A percentile compares a stretch with the other conserved stretches of the same genome.
phyloP scores from a whole-genome alignment of 192 early-diverging fungal genomes.

The Umbelopsis isabellina region DNA sequence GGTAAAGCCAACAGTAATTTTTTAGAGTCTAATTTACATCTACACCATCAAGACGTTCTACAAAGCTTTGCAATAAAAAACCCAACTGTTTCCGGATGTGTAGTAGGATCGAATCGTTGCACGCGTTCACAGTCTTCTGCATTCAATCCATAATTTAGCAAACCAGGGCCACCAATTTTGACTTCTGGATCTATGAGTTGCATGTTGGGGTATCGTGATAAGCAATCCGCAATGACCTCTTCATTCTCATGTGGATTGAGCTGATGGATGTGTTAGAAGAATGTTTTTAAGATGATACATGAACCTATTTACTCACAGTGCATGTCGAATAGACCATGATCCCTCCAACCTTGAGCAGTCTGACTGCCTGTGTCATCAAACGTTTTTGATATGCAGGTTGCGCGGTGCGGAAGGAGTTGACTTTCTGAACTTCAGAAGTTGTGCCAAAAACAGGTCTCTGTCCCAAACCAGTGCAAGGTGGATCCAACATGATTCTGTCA shows the following conservation, averaged over 20 bases:
- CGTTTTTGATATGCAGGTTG: constrained; percentile 24
- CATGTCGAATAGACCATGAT: constrained; percentile 26
- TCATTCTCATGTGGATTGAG: constrained; percentile 27
- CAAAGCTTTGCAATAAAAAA: constrained; percentile 28
- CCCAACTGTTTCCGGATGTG: constrained; percentile 14
- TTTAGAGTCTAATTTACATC: background rate
- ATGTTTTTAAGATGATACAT: background rate
- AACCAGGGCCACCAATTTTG: background rate
- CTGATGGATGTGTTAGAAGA: background rate
- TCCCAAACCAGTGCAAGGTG: constrained; percentile 24
- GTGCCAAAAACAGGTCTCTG: background rate
- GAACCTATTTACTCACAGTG: constrained; percentile 6
- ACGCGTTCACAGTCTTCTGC: background rate
- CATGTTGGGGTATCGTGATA: constrained; percentile 1
- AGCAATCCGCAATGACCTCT: constrained; percentile 2
- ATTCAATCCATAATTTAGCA: constrained; percentile 3
- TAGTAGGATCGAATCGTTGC: constrained; percentile 27
- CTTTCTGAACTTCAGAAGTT: constrained; percentile 10
- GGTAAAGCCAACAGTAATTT: background rate
- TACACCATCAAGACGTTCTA: background rate
- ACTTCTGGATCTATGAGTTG: background rate
- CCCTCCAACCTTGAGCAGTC: constrained; percentile 12
- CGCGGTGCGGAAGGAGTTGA: background rate
- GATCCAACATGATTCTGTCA: constrained; percentile 26
- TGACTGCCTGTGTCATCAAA: constrained; percentile 12